phyloP scores from a whole-genome alignment of 441 rosid species.

The Gossypium gossypioides region DNA sequence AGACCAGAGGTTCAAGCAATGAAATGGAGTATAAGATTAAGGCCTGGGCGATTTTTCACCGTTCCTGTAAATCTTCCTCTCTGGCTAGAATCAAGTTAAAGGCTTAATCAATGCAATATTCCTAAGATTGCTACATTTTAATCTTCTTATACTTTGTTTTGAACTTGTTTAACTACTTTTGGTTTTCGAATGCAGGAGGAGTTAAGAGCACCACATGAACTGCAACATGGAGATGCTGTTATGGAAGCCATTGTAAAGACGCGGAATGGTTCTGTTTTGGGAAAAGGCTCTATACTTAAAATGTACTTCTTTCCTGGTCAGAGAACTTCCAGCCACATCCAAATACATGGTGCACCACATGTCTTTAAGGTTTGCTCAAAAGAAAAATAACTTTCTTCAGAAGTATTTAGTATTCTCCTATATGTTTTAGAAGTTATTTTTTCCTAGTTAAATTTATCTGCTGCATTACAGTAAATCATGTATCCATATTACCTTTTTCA shows the following conservation, averaged over 20 bases:
- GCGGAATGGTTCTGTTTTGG: slow-evolving; percentile 85
- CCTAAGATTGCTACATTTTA: slow-evolving; percentile 6
- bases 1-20: slow-evolving; percentile 95
- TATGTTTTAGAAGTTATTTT: background rate
- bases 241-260: slow-evolving; percentile 92
- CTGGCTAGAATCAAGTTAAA: background rate
- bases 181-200: slow-evolving; percentile 53
- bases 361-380: slow-evolving; percentile 62
- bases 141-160: background rate
- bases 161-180: slow-evolving; percentile 8
- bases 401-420: background rate
- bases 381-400: slow-evolving; percentile 4
- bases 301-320: slow-evolving; percentile 97
- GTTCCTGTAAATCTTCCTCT: slow-evolving; percentile 58
- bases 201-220: slow-evolving; percentile 76
- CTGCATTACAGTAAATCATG: background rate
- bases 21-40: slow-evolving; percentile 96
- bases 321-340: slow-evolving; percentile 78
- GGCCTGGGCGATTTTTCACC: slow-evolving; percentile 90
- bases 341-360: slow-evolving; percentile 86
- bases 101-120: background rate
- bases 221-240: slow-evolving; percentile 92
- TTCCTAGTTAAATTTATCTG: background rate
- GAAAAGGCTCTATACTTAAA: slow-evolving; percentile 84
- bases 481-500: background rate